Base-by-base conservation (phyloP, 2,329 filamentous ascomycete genomes). In the Aureobasidium sp. region DNA sequence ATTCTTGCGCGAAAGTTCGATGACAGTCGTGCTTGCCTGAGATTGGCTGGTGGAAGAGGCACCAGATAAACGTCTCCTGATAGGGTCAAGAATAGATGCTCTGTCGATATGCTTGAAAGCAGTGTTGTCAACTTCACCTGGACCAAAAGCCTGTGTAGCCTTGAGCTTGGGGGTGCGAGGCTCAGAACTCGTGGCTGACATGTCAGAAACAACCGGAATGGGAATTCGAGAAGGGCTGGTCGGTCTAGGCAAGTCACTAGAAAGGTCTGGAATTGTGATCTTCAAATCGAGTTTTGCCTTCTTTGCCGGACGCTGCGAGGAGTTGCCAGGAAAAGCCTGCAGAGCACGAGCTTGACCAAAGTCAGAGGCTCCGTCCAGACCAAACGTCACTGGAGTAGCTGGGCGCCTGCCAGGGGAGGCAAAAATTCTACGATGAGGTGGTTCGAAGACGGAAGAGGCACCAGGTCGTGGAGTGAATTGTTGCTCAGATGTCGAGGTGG, bases 31-130 rank as follows among this genome's bases (percentile, higher is more conserved):
- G 12, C 22, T 39, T 12, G 49, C 44, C n/a, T 27, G 19, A 16
- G 30, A 34, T 6, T 39, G 38, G 8, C 39, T 53, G 6, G n/a
- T 21, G 8, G 49, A 19, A 5, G 49, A 42, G 21, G 39, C 39
- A 35, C 38, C 30, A 17, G 49, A 53, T 14, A 42, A 29, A n/a
- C 49, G 39, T 53, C 49, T 53, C 8, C 30, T 44, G 11, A 53
- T 53, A 32, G 49, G 49, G 2, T 53, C 49, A 16, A 53, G 49
- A 22, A 53, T 42, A 3, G 49, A 16, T 19, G 49, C 49, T 34
- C 49, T 44, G 22, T 53, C 49, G 17, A 35, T 10, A 14, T 32
- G 34, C 25, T 38, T 49, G 24, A 6, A 29, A 22, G 24, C 14
- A 30, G 16, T 12, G 6, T 8, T 16, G 14, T 30, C 45, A 29